A percentile compares a stretch with the other conserved stretches of the same genome.
These are phyloP conservation scores for Carallia pectinifolia DNA, from an alignment of 345 rosid genomes.

Conservation along the genomic window DNA sequence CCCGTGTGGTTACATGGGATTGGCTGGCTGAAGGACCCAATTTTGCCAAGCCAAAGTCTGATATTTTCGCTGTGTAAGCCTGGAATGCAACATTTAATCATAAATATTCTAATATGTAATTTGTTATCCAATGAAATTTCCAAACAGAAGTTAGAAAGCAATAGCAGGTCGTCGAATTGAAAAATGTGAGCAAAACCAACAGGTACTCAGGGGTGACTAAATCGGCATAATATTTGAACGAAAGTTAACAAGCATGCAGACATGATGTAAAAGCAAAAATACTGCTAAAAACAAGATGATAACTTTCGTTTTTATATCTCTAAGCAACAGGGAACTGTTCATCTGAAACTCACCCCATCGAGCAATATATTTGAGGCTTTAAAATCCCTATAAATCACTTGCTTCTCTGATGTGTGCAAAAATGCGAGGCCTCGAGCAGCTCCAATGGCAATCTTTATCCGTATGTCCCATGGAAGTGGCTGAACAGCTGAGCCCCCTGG, in stretches of 20 bases:
- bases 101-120: background rate
- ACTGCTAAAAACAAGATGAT: too few relatives aligned
- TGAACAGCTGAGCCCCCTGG: constrained; percentile 76
- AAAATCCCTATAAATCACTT: constrained; percentile 90
- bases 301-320: too few relatives aligned
- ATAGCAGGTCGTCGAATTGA: too few relatives aligned
- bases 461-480: constrained; percentile 73
- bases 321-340: background rate
- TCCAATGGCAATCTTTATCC: constrained; percentile 82
- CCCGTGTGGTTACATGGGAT: constrained; percentile 88
- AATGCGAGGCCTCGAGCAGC: constrained; percentile 80
- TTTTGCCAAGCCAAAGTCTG: constrained; percentile 95
- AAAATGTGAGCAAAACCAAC: too few relatives aligned
- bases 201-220: too few relatives aligned
- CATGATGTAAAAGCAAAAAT: too few relatives aligned
- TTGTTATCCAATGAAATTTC: background rate
- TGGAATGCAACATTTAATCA: constrained; percentile 31
- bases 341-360: constrained; percentile 56
- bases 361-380: constrained; percentile 90
- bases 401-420: constrained; percentile 75
- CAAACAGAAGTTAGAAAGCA: too few relatives aligned
- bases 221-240: too few relatives aligned
- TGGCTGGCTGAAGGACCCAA: constrained; percentile 95
- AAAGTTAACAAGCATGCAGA: too few relatives aligned
- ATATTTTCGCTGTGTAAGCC: constrained; percentile 81